Conservation (phyloP, 768 basidiomycete species). For the Amanita inopinata region DNA sequence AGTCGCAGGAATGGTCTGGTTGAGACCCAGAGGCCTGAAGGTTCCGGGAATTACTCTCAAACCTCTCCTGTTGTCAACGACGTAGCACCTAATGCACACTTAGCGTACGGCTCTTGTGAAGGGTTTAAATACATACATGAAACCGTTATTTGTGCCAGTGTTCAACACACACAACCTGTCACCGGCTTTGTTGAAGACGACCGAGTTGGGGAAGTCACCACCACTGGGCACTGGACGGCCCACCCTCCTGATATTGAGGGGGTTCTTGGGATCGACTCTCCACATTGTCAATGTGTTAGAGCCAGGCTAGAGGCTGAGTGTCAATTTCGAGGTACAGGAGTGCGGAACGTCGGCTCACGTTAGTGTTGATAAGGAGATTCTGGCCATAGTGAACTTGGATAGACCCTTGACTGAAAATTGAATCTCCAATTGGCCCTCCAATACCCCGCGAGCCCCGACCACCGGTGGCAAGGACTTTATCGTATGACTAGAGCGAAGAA, state of each 20-base stretch:
- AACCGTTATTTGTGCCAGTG: conserved; percentile 33
- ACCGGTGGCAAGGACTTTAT: conserved; percentile 21
- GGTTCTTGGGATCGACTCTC: conserved; percentile 4
- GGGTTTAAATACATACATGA: conserved; percentile 19
- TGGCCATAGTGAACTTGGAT: conserved; percentile 25
- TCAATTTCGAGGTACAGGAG: not conserved
- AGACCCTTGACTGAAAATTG: conserved; percentile 32
- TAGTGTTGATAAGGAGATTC: conserved; percentile 25
- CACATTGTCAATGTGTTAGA: conserved; percentile 31
- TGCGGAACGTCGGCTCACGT: conserved; percentile 16
- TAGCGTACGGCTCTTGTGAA: not conserved
- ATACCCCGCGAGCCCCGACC: conserved; percentile 29
- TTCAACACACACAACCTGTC: conserved; percentile 30
- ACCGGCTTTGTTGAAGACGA: conserved; percentile 26
- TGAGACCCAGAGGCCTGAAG: conserved; percentile 31
- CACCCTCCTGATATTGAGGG: conserved; percentile 1
- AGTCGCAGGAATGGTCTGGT: conserved; percentile 41
- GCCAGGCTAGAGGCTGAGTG: conserved; percentile 24
- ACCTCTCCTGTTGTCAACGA: conserved; percentile 30
- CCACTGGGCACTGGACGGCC: conserved; percentile 3
- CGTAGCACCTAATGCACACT: conserved; percentile 28
- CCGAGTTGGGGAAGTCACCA: conserved; percentile 6
- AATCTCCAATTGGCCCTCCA: conserved; percentile 23
- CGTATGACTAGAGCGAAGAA: conserved; percentile 13
- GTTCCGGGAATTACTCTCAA: conserved; percentile 30